phyloP scores from a whole-genome alignment of 23 red algal species.

The Gracilaria gracilis region DNA sequence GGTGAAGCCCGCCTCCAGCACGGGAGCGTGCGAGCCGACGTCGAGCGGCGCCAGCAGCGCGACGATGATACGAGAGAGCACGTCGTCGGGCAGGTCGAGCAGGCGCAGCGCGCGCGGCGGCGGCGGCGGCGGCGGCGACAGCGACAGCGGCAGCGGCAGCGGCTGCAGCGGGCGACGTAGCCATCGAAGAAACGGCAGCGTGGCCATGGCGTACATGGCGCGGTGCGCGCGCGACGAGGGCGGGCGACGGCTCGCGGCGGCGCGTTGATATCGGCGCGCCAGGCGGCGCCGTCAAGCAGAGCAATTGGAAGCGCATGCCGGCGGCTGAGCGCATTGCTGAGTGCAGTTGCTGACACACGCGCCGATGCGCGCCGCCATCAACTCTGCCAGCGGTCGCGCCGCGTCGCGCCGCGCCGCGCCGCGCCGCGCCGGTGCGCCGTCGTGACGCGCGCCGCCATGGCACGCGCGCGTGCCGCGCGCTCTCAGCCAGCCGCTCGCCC shows the following conservation, averaged over 20 bases:
- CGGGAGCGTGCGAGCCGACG: constrained; percentile 36
- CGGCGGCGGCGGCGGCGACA: constrained; percentile 13
- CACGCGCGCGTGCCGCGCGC: constrained; percentile 3
- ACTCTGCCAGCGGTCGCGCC: neutral
- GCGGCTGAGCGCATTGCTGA: constrained; percentile 3
- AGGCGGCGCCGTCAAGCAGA: neutral
- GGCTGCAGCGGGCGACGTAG: constrained; percentile 16
- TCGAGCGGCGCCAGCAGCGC: constrained; percentile 18
- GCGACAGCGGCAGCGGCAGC: constrained; percentile 6
- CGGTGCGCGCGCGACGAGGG: neutral
- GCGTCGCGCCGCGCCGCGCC: neutral
- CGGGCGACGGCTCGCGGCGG: neutral
- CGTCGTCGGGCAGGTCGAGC: constrained; percentile 52
- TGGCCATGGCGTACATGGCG: constrained; percentile 31
- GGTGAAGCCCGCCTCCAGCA: constrained; percentile 36
- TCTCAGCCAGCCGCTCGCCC: constrained; percentile 1
- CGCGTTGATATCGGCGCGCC: neutral
- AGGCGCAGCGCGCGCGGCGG: constrained; percentile 16
- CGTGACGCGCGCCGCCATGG: neutral
- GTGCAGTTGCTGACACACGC: constrained; percentile 3
- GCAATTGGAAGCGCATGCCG: neutral
- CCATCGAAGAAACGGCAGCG: constrained; percentile 39
- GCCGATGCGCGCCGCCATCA: neutral
- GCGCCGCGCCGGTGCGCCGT: neutral
- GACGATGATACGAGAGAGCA: constrained; percentile 14